Evolutionary conservation across 2,329 filamentous ascomycete genomes (phyloP).

Genomic region (Ascocoryne sarcoides): DNA sequence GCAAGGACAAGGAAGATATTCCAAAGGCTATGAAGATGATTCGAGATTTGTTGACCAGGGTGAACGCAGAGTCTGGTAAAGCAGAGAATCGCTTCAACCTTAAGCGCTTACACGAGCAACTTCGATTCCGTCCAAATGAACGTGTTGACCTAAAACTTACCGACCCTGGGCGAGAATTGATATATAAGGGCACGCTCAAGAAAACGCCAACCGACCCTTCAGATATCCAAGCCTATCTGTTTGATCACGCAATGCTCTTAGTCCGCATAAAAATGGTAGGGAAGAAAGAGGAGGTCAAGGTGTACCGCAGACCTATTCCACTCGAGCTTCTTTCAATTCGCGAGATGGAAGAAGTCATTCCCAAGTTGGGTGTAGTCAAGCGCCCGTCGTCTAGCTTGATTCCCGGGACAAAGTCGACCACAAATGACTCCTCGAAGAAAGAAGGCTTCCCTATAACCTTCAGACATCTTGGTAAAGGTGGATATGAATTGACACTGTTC

Average conservation of each 20-base stretch:
- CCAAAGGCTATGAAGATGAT: constrained; percentile 83
- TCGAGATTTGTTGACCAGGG: constrained; percentile 74
- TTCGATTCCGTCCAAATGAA: constrained; percentile 84
- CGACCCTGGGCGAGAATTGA: constrained; percentile 83
- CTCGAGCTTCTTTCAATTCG: constrained; percentile 86
- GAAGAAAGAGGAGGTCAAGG: constrained; percentile 89
- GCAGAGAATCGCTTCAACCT: constrained; percentile 97
- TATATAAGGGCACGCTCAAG: constrained; percentile 92
- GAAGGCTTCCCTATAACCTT: constrained; percentile 95
- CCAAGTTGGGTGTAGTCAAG: constrained; percentile 70
- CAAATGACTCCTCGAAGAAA: constrained; percentile 48
- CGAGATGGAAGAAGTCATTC: constrained; percentile 95
- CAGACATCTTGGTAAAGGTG: constrained; percentile 88
- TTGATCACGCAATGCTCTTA: constrained; percentile 89
- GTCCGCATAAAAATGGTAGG: constrained; percentile 87
- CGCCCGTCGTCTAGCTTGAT: constrained; percentile 82
- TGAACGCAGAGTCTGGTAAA: constrained; percentile 93
- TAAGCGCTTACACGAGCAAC: constrained; percentile 79
- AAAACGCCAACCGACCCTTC: constrained; percentile 81
- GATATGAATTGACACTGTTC: constrained; percentile 85
- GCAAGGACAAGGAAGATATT: constrained; percentile 83
- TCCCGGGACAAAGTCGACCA: constrained; percentile 44
- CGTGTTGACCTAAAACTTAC: constrained; percentile 90
- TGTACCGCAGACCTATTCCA: constrained; percentile 89
- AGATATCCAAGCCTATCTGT: constrained; percentile 90